Evolutionary conservation across 768 basidiomycete species (phyloP).

Genomic region (Phaeotremella fagi): DNA sequence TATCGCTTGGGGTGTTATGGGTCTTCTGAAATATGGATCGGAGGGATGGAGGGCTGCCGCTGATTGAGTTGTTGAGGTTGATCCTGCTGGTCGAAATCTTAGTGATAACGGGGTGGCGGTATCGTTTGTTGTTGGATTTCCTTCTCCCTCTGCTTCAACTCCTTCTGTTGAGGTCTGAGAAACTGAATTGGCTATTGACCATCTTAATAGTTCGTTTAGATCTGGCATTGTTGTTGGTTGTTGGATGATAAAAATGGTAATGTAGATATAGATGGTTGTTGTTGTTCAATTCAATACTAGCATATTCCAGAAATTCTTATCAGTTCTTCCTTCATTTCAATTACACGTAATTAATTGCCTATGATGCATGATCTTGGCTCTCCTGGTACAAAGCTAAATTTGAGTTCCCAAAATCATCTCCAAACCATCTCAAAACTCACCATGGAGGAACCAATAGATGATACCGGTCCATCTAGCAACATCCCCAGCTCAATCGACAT

Average conservation of each 20-base stretch:
- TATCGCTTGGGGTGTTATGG: neutral
- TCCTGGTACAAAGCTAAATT: no score
- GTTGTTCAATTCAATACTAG: no score
- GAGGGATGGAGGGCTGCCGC: constrained; percentile 33
- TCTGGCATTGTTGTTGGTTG: constrained; percentile 31
- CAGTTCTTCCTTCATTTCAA: no score
- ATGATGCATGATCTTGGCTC: no score
- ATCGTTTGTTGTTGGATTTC: no score
- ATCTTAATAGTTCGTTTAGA: constrained; percentile 38
- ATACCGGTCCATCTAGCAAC: constrained; percentile 1
- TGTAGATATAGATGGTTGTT: no score
- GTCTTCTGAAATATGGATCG: constrained; percentile 15
- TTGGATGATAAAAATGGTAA: no score
- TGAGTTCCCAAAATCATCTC: no score
- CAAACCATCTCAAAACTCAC: no score
- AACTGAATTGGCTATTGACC: constrained; percentile 41
- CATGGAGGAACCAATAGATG: constrained; percentile 25
- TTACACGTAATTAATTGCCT: no score
- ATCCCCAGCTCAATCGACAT: constrained; percentile 20
- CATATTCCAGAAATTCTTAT: no score
- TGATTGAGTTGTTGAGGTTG: constrained; percentile 1
- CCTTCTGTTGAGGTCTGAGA: neutral
- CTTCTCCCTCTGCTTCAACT: neutral
- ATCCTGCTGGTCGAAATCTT: constrained; percentile 25
- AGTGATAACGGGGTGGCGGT: constrained; percentile 17